These are phyloP conservation scores for Dioscorea alata DNA, from an alignment of 106 monocot species.

Conservation along the genomic window DNA sequence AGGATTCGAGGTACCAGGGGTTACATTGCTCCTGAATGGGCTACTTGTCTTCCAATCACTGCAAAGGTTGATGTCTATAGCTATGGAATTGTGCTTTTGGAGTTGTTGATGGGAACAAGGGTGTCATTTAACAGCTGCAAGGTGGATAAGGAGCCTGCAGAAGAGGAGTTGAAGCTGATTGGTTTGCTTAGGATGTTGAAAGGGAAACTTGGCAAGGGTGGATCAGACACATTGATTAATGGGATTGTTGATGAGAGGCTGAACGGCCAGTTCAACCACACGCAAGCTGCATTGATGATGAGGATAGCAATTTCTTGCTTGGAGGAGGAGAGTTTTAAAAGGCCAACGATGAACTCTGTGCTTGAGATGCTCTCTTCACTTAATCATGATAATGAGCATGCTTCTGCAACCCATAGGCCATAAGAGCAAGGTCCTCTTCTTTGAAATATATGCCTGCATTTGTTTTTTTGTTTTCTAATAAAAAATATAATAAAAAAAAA, in stretches of 20 bases:
- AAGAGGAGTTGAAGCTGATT: not conserved
- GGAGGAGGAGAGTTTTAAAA: constrained; percentile 4
- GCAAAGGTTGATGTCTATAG: constrained; percentile 21
- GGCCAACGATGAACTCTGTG: constrained; percentile 2
- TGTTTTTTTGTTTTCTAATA: too few relatives aligned
- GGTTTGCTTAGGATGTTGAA: not conserved
- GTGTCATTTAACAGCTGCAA: not conserved
- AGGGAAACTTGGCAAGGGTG: not conserved
- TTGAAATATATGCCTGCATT: too few relatives aligned
- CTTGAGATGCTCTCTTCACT: not conserved
- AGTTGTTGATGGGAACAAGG: constrained; percentile 6
- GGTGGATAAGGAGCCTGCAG: not conserved
- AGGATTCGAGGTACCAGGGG: constrained; percentile 6
- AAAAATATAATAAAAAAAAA: too few relatives aligned
- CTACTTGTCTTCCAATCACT: constrained; percentile 4
- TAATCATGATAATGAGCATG: too few relatives aligned
- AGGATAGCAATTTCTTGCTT: constrained; percentile 3
- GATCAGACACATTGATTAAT: not conserved
- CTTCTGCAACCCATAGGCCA: too few relatives aligned
- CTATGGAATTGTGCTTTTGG: constrained; percentile 10
- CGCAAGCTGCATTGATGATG: not conserved
- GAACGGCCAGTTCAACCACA: not conserved
- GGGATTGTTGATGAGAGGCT: not conserved
- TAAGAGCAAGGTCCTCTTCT: too few relatives aligned
- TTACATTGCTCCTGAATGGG: constrained; percentile 22